Evolutionary conservation across 148 eudicot genomes (phyloP), one percentile per base, ranked within the genome.

Genomic region (Chenopodium suecicum): DNA sequence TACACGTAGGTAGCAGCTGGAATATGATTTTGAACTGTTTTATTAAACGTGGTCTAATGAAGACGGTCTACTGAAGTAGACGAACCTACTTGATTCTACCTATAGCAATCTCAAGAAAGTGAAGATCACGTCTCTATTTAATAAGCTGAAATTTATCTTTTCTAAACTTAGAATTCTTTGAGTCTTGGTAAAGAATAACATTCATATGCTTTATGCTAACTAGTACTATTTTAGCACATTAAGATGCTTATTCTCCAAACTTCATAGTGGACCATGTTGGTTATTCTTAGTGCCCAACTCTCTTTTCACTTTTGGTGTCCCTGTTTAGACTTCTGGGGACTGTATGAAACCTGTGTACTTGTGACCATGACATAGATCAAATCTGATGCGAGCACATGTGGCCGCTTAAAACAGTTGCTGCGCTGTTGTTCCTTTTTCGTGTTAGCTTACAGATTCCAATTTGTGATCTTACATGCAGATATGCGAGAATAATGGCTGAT

Each of bases 171-270:
- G 4, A 47, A 80, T 58, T 50, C 66, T 41, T 71, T 19, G 32
- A 27, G 41, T 41, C 75, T 19, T 76, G 46, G 34, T 84, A 79
- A 41, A 66, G 84, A 84, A 84, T 81, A 31, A 71, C 23, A 34
- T 71, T 73, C 1, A 52, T 47, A 67, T 31, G 52, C 86, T 84
- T 84, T 84, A 84, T 81, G 86, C 81, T 77, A 71, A 72, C 74
- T 37, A 73, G 56, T 14, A 52, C 56, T 14, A 69, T 47, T 69
- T 7, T 70, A 52, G 78, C 84, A 73, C 70, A 47, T 77, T 48
- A 56, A 73, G 50, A 81, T 77, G 81, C 86, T 84, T 84, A 72
- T 78, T 81, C 86, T 81, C 66, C 44, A 81, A 71, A 69, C 64
- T 84, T 72, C 60, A 44, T 34, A 25, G 67, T 73, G 86, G 81